Evolutionary conservation across 805 yeast species (phyloP).

Genomic region (Yamadazyma olivae): DNA sequence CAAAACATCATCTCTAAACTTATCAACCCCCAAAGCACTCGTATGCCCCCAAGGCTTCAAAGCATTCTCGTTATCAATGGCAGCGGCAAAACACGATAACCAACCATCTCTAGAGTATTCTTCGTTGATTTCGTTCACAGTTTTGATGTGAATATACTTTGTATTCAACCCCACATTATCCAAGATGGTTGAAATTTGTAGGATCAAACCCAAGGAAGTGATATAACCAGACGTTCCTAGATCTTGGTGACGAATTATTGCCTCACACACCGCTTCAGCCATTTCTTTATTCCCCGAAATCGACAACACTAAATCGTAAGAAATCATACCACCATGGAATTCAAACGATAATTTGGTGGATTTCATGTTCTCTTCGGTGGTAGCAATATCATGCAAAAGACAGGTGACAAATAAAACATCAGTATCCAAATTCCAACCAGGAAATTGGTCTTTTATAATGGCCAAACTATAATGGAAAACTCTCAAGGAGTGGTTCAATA

Average conservation of each 20-base stretch:
- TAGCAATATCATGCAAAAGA: slow-evolving; percentile 32
- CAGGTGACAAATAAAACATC: slow-evolving; percentile 28
- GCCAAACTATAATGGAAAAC: slow-evolving; percentile 28
- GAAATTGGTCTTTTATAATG: slow-evolving; percentile 29
- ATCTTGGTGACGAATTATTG: slow-evolving; percentile 34
- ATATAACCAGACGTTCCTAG: slow-evolving; percentile 29
- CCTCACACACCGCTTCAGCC: slow-evolving; percentile 35
- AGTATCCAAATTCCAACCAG: slow-evolving; percentile 26
- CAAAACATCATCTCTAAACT: slow-evolving; percentile 25
- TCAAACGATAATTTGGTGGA: slow-evolving; percentile 34
- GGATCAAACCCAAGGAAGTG: slow-evolving; percentile 28
- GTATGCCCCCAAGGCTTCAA: slow-evolving; percentile 37
- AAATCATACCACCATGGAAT: slow-evolving; percentile 29
- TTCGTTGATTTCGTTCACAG: slow-evolving; percentile 23
- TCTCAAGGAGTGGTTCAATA: slow-evolving; percentile 27
- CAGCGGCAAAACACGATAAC: slow-evolving; percentile 27
- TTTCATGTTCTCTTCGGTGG: slow-evolving; percentile 28
- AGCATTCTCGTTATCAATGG: slow-evolving; percentile 27
- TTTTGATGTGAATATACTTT: slow-evolving; percentile 24
- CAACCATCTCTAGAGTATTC: slow-evolving; percentile 25
- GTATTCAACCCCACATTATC: slow-evolving; percentile 30
- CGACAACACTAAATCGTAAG: slow-evolving; percentile 22
- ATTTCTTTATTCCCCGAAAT: slow-evolving; percentile 22
- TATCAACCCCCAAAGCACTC: slow-evolving; percentile 25
- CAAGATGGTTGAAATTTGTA: slow-evolving; percentile 30